Evolutionary conservation across 139 green algal genomes (phyloP).

Genomic region (Auxenochlorella protothecoides): DNA sequence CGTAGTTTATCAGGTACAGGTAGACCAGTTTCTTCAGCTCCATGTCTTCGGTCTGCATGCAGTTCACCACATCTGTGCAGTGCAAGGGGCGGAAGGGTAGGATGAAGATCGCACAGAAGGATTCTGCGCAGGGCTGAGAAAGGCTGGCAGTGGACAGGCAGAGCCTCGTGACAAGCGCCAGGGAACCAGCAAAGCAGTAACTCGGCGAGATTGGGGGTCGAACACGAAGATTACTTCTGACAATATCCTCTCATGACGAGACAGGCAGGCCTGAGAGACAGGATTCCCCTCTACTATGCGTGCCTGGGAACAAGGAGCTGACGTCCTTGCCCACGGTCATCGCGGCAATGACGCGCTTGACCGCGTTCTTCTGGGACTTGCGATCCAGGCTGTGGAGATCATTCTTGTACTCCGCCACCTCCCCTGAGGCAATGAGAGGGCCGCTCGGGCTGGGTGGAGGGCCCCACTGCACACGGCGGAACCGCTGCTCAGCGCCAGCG

Average conservation of each 20-base stretch:
- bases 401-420: slow-evolving; percentile 93
- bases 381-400: slow-evolving; percentile 82
- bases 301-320: slow-evolving; percentile 21
- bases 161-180: not conserved
- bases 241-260: too few species aligned
- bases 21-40: slow-evolving; percentile 98
- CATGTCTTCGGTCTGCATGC: slow-evolving; percentile 91
- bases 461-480: slow-evolving; percentile 5
- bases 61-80: slow-evolving; percentile 96
- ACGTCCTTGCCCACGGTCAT: slow-evolving; percentile 92
- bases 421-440: slow-evolving; percentile 37
- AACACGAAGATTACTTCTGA: too few species aligned
- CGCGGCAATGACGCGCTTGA: slow-evolving; percentile 93
- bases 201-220: too few species aligned
- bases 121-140: not conserved
- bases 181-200: too few species aligned
- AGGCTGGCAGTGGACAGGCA: not conserved
- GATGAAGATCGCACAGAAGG: not conserved
- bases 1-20: slow-evolving; percentile 99
- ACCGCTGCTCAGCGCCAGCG: not conserved
- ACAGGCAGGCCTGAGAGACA: too few species aligned
- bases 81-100: slow-evolving; percentile 46
- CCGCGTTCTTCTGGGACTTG: slow-evolving; percentile 85
- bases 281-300: too few species aligned
- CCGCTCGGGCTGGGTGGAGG: too few species aligned